A percentile compares a stretch with the other conserved stretches of the same genome.
Conservation (phyloP, 768 basidiomycete genomes). For the Tricholoma saponaceum region DNA sequence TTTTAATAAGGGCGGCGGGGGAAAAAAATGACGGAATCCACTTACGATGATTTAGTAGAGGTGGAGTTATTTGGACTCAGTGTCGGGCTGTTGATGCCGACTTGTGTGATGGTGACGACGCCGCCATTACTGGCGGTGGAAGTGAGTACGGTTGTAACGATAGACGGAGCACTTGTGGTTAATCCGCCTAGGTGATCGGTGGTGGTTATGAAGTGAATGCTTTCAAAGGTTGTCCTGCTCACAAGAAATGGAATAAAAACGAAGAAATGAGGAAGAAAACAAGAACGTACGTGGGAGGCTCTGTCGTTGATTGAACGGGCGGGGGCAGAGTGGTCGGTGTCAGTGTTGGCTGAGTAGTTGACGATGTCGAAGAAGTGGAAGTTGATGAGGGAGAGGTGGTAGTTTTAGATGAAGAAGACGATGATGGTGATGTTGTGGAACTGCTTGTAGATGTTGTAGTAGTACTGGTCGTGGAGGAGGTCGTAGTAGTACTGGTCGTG, state of each 20-base stretch:
- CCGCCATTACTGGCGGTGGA: conserved; percentile 52
- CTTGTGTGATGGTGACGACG: conserved; percentile 55
- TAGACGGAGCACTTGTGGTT: conserved; percentile 47
- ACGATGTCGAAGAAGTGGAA: conserved; percentile 10
- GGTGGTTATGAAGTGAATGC: conserved; percentile 52
- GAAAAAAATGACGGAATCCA: conserved; percentile 7
- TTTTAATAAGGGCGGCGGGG: conserved; percentile 1
- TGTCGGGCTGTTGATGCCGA: conserved; percentile 71
- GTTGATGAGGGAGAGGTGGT: conserved; percentile 14
- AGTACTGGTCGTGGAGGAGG: conserved; percentile 7
- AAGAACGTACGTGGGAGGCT: conserved; percentile 12
- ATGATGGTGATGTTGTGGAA: conserved; percentile 13
- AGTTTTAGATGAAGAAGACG: conserved; percentile 9
- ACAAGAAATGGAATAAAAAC: conserved; percentile 5
- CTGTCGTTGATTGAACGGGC: background rate
- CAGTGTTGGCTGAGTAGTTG: conserved; percentile 4
- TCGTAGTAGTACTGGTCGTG: conserved; percentile 15
- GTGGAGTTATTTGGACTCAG: conserved; percentile 46
- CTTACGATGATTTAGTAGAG: conserved; percentile 48
- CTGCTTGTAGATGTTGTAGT: conserved; percentile 8
- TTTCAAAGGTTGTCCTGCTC: conserved; percentile 48
- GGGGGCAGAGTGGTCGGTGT: background rate
- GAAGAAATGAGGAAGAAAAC: conserved; percentile 5
- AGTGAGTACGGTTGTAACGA: conserved; percentile 53
- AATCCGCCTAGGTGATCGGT: conserved; percentile 53